phyloP scores from a whole-genome alignment of 2,329 filamentous ascomycete species.

The Nigrograna mackinnonii region DNA sequence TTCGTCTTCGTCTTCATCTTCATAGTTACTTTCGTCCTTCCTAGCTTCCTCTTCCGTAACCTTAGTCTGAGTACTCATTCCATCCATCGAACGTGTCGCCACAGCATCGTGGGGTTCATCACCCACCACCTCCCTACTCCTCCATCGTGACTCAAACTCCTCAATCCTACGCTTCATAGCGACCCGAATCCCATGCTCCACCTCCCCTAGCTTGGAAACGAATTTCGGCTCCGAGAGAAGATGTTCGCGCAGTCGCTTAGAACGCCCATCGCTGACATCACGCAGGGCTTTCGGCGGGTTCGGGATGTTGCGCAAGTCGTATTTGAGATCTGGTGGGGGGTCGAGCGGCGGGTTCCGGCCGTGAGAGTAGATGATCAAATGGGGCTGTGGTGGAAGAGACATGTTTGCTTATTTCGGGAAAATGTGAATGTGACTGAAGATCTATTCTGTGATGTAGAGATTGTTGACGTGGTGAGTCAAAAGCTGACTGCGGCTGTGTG shows the following conservation, averaged over 20 bases:
- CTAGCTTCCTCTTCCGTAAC: constrained; percentile 2
- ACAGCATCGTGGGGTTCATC: too few species aligned
- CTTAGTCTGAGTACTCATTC: too few species aligned
- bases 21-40: neutral
- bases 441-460: neutral
- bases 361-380: constrained; percentile 17
- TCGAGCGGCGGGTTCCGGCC: constrained; percentile 15
- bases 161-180: constrained; percentile 9
- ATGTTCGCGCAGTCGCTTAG: constrained; percentile 18
- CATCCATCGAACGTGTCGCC: too few species aligned
- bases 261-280: constrained; percentile 15
- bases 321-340: constrained; percentile 18
- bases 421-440: too few species aligned
- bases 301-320: constrained; percentile 17
- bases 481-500: too few species aligned
- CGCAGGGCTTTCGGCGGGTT: constrained; percentile 17
- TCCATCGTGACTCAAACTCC: constrained; percentile 1
- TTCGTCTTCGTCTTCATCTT: constrained; percentile 1
- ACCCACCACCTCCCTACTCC: neutral
- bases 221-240: constrained; percentile 15
- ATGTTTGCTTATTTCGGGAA: too few species aligned
- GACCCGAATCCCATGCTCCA: constrained; percentile 10
- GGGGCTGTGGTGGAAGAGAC: constrained; percentile 2
- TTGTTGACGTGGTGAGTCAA: neutral
- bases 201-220: constrained; percentile 6